Base-by-base conservation (phyloP, 2,329 filamentous ascomycete species). In the Xylaria hypoxylon region DNA sequence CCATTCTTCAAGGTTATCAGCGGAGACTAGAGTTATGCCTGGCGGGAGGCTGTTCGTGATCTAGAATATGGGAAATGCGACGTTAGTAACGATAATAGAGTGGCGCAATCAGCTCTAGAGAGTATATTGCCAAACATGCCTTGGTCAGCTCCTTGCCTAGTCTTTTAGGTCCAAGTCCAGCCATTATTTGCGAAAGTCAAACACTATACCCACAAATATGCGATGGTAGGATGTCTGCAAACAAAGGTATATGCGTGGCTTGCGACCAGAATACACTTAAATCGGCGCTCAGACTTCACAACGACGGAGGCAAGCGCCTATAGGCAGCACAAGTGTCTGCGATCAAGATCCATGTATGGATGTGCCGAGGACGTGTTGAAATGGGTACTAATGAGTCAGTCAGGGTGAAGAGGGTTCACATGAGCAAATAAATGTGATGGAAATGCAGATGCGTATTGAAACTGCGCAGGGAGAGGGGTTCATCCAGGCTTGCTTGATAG, bases 1-100 rank as follows among this genome's bases (percentile, higher is more conserved):
- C 96, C 96, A 99, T 82, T 96, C 91, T 75, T 93, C 87, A 59
- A 97, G 89, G 78, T 94, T 90, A 52, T 96, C 92, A 64, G 93
- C 90, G 53, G 90, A 88, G 66, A 96, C 89, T 55, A 98, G 88
- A 55, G 87, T 85, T 79, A 99, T 97, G 59, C 89, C 89, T 19
- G 88, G 88, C 45, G 89, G 89, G 44, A 90, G 77, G 67, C 83
- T 84, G 68, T 81, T 84, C 56, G 82, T 80, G 70, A 89, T 87
- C 87, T 89, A 45, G 24, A 8, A 50, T 22, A 13, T 24, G n/a
- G 38, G 8, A 13, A 52, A 11, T 6, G 15, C 24, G 11, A 26
- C 68, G 42, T 52, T 26, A 68, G 50, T 40, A 53, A 45, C n/a
- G 2, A 52, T 52, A 28, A 19, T 10, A 31, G 17, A 45, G 44